phyloP scores from a whole-genome alignment of 169 alveolate species.

The Theileria orientalis region DNA sequence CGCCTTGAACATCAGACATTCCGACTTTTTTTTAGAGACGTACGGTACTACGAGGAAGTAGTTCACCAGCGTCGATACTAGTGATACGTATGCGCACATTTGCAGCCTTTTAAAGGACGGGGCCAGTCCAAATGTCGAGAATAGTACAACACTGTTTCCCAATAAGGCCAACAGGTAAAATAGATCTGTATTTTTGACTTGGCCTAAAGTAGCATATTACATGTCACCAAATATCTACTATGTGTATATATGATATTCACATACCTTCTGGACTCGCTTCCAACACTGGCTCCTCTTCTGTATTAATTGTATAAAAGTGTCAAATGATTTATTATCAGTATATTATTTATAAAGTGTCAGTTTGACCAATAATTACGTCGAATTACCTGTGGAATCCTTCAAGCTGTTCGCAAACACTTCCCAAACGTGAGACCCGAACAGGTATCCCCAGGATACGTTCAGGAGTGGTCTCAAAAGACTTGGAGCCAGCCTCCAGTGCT shows the following conservation, averaged over 20 bases:
- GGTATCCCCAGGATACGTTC: slow-evolving; percentile 74
- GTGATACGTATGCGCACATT: slow-evolving; percentile 25
- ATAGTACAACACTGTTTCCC: slow-evolving; percentile 16
- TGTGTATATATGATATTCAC: not conserved
- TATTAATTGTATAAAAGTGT: not conserved
- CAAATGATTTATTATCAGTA: too few relatives aligned
- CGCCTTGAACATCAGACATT: not conserved
- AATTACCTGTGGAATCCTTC: not conserved
- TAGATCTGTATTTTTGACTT: not conserved
- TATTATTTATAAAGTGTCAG: not conserved
- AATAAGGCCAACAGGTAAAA: slow-evolving; percentile 5
- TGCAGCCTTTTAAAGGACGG: slow-evolving; percentile 6
- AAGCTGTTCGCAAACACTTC: slow-evolving; percentile 15
- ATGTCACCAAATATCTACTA: not conserved
- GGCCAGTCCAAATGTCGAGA: slow-evolving; percentile 27
- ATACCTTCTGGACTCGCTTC: not conserved
- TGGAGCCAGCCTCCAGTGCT: slow-evolving; percentile 43
- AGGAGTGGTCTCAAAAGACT: slow-evolving; percentile 64
- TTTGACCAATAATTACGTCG: not conserved
- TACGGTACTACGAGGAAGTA: slow-evolving; percentile 13
- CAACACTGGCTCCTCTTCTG: not conserved
- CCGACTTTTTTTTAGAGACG: not conserved
- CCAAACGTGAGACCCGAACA: slow-evolving; percentile 77
- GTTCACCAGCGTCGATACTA: slow-evolving; percentile 2
- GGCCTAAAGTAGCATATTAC: not conserved